Conservation (phyloP, 768 basidiomycete species). For the Naganishia friedmannii region DNA sequence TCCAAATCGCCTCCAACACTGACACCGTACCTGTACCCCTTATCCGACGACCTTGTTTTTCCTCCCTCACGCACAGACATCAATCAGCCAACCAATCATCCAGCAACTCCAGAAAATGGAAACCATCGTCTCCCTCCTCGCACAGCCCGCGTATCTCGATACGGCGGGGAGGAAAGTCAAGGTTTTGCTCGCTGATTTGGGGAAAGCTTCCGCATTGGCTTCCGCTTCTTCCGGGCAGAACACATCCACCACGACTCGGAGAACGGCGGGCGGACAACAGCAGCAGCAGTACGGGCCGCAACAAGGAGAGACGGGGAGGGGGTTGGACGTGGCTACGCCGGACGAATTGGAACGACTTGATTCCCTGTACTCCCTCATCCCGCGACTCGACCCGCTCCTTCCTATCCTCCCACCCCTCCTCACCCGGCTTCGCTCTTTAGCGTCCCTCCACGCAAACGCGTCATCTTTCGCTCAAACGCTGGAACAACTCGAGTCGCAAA, state of each 20-base stretch:
- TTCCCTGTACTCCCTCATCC: slow-evolving; percentile 52
- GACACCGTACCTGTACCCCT: no score
- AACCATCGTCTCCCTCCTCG: slow-evolving; percentile 78
- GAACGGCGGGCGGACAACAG: background rate
- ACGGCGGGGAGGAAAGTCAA: slow-evolving; percentile 91
- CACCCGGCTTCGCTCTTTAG: slow-evolving; percentile 78
- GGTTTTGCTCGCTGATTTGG: slow-evolving; percentile 84
- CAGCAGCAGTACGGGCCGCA: background rate
- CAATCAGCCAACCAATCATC: slow-evolving; percentile 56
- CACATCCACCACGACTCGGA: background rate
- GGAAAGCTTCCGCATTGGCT: slow-evolving; percentile 60
- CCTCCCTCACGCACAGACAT: slow-evolving; percentile 1
- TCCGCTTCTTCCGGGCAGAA: background rate
- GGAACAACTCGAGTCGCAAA: slow-evolving; percentile 59
- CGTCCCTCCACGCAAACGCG: slow-evolving; percentile 75
- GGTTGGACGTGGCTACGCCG: slow-evolving; percentile 27
- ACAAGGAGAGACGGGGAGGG: background rate
- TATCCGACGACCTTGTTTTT: background rate
- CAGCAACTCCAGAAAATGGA: slow-evolving; percentile 77
- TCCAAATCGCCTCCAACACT: no score
- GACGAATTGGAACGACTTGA: slow-evolving; percentile 50
- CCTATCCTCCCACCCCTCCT: slow-evolving; percentile 71
- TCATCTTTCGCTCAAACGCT: slow-evolving; percentile 71
- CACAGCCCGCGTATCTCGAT: slow-evolving; percentile 93
- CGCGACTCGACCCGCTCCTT: slow-evolving; percentile 54